phyloP scores from a whole-genome alignment of 768 basidiomycete genomes.

The Lanmaoa rubissima region DNA sequence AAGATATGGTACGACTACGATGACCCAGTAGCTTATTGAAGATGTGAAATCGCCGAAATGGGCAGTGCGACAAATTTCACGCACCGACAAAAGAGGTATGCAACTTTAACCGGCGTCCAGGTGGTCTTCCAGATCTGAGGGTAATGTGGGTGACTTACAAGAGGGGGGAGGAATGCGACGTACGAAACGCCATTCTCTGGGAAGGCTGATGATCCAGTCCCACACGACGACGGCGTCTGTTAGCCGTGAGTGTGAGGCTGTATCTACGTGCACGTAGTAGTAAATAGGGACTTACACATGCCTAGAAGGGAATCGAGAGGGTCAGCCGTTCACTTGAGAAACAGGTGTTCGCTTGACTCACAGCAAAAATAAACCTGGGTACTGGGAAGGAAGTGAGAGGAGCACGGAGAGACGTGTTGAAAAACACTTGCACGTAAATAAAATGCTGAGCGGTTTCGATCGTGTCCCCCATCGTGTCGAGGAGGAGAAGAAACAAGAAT shows the following conservation, averaged over 20 bases:
- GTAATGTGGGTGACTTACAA: background rate
- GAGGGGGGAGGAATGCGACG: constrained; percentile 19
- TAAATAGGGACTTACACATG: constrained; percentile 55
- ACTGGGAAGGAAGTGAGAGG: constrained; percentile 27
- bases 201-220: constrained; percentile 82
- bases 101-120: constrained; percentile 82
- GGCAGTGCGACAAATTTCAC: constrained; percentile 29
- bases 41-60: constrained; percentile 1
- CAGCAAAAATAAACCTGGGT: constrained; percentile 84
- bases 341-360: constrained; percentile 41
- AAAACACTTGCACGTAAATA: constrained; percentile 60
- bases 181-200: constrained; percentile 78
- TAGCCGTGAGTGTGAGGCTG: background rate
- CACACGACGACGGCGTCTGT: constrained; percentile 78
- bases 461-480: constrained; percentile 41
- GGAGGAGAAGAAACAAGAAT: constrained; percentile 18
- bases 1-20: constrained; percentile 74
- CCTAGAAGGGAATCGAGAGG: constrained; percentile 43
- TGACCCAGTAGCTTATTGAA: constrained; percentile 71
- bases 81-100: constrained; percentile 82
- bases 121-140: constrained; percentile 74
- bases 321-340: constrained; percentile 26
- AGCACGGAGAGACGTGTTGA: background rate
- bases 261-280: constrained; percentile 17
- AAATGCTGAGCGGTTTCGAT: constrained; percentile 66